Percentiles rank a stretch among this genome's conserved stretches.
These are phyloP conservation scores for Septoria petroselini DNA, from an alignment of 2,329 filamentous ascomycete species.

Conservation along the genomic window DNA sequence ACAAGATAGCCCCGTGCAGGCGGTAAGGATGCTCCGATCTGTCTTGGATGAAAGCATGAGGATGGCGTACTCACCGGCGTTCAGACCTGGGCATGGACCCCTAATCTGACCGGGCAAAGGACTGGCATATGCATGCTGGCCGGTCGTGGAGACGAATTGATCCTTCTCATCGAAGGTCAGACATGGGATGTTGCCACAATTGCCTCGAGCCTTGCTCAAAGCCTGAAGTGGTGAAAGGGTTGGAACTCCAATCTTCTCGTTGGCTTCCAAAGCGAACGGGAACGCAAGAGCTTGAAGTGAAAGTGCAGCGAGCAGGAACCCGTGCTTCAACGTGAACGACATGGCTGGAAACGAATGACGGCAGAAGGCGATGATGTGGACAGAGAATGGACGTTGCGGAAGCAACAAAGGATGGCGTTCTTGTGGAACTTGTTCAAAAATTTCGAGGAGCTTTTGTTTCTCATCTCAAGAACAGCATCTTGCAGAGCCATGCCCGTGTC, in stretches of 20 bases:
- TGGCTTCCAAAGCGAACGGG: constrained; percentile 10
- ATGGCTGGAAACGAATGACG: not conserved
- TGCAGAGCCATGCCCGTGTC: not conserved
- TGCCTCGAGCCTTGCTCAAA: constrained; percentile 15
- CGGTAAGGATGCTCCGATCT: too few species aligned
- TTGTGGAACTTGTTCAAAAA: not conserved
- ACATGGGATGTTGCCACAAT: constrained; percentile 21
- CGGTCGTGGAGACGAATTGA: constrained; percentile 16
- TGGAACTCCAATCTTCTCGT: constrained; percentile 8
- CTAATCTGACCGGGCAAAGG: constrained; percentile 15
- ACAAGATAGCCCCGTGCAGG: too few species aligned
- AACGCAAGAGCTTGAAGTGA: constrained; percentile 3
- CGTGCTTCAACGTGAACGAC: constrained; percentile 7
- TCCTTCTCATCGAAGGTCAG: constrained; percentile 15
- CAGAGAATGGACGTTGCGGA: not conserved
- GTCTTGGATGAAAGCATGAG: not conserved
- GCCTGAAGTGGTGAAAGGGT: not conserved
- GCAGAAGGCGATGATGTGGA: not conserved
- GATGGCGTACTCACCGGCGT: constrained; percentile 10
- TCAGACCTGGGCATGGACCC: constrained; percentile 22
- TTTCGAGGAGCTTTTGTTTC: not conserved
- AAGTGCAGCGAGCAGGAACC: constrained; percentile 5
- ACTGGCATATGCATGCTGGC: constrained; percentile 15
- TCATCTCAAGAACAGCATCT: not conserved
- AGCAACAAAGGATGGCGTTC: not conserved